Evolutionary conservation across 495 filamentous ascomycete genomes (phyloP), one percentile per base, ranked within the genome.

Genomic region (Bombardia bombarda): DNA sequence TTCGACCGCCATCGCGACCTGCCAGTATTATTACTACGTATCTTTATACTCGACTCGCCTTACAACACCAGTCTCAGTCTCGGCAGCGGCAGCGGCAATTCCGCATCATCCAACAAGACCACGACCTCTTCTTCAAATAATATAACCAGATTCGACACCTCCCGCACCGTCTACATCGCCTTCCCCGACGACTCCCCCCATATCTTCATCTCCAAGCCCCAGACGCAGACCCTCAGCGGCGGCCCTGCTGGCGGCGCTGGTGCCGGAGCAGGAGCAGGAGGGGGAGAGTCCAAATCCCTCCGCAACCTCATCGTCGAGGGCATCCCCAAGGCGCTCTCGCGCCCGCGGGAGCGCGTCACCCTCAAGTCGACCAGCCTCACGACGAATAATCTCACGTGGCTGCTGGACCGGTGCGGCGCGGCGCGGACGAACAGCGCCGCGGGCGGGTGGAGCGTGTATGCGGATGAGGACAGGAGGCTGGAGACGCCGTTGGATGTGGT

Each of bases 381-480:
- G 2, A 83, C 86, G 13, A 77, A 77, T 52, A 85, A 80, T 40
- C 65, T 95, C 3, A 63, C 70, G 10, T 77, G 82, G 1, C 65
- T 93, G 41, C 58, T 87, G 1, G 65, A 73, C 4, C 66, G 81
- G 16, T 72, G 84, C 3, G 87, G 88, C 4, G 61, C 78, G 0
- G 82, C 77, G 0, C 68, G 82, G 18, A 79, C 72, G 7, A 84
- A 83, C 50, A 68, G 70, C 3, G 81, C 86, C 3, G 77, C 75
- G 7, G 87, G 86, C 1, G 86, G 83, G 8, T 95, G 86, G 74
- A 74, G 82, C 40, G 71, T 87, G 4, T 95, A 92, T 51, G 76
- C 80, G 3, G 80, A 84, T 42, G 74, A 77, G 22, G 75, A 67
- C 17, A 50, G 72, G 16, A 74, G 72, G 37, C n/a, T n/a, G n/a